Evolutionary conservation across 495 filamentous ascomycete species (phyloP).

Genomic region (Xylaria scruposa): DNA sequence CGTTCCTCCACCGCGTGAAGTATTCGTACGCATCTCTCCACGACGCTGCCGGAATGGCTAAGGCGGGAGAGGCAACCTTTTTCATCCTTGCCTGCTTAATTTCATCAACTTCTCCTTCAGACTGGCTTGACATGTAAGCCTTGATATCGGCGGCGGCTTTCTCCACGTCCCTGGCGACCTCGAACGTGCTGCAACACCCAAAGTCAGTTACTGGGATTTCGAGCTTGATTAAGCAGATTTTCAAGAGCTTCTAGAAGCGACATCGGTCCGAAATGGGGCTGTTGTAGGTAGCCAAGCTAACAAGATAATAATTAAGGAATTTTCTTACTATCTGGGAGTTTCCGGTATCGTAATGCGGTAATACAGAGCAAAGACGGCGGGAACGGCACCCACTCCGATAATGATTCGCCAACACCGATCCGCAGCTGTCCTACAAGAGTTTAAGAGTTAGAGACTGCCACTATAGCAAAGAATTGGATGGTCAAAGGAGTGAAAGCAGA

Average conservation of each 20-base stretch:
- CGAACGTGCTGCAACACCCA: constrained; percentile 66
- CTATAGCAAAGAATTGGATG: not conserved
- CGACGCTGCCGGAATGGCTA: constrained; percentile 67
- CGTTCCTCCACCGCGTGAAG: constrained; percentile 74
- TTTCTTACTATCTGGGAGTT: constrained; percentile 56
- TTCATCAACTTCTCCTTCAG: constrained; percentile 56
- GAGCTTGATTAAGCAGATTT: not conserved
- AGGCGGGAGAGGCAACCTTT: constrained; percentile 44
- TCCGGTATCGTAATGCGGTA: constrained; percentile 90
- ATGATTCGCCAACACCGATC: constrained; percentile 86
- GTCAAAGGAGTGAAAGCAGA: not conserved
- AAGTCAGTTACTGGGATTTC: not conserved
- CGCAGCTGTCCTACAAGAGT: constrained; percentile 57
- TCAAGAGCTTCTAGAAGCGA: not conserved
- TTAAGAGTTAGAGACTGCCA: not conserved
- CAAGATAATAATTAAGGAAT: not conserved
- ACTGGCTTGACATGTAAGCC: constrained; percentile 64
- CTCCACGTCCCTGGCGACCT: constrained; percentile 75
- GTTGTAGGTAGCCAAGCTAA: not conserved
- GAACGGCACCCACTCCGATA: constrained; percentile 79
- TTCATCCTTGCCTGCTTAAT: constrained; percentile 44
- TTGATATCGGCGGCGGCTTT: constrained; percentile 72
- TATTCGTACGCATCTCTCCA: constrained; percentile 69
- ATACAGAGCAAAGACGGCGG: constrained; percentile 78
- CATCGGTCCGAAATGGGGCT: not conserved